Evolutionary conservation across 2,329 filamentous ascomycete genomes (phyloP).

Genomic region (Didymella pomorum): DNA sequence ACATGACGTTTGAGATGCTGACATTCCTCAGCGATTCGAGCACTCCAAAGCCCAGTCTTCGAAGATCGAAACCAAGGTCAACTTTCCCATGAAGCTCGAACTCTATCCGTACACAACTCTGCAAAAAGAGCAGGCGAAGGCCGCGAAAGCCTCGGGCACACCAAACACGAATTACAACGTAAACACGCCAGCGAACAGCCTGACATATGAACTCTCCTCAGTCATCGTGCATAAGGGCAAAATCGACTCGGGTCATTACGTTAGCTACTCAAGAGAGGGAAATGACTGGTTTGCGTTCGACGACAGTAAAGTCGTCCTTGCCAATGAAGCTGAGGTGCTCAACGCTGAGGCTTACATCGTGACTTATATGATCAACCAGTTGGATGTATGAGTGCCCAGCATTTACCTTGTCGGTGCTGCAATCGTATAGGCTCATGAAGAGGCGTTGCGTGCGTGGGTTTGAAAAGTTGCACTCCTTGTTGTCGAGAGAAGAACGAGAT

Average conservation of each 20-base stretch:
- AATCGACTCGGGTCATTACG: conserved; percentile 91
- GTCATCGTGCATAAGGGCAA: conserved; percentile 94
- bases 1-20: conserved; percentile 4
- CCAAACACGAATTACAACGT: conserved; percentile 43
- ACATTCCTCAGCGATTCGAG: conserved; percentile 69
- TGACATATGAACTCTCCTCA: conserved; percentile 85
- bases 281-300: conserved; percentile 96
- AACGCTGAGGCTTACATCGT: conserved; percentile 87
- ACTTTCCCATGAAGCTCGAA: conserved; percentile 86
- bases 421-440: no score
- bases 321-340: conserved; percentile 83
- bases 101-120: conserved; percentile 88
- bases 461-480: not conserved
- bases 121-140: conserved; percentile 48
- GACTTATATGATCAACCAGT: conserved; percentile 69
- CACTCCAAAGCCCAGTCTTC: conserved; percentile 77
- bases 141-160: conserved; percentile 49
- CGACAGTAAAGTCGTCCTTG: conserved; percentile 88
- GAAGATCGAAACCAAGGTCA: conserved; percentile 87
- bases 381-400: conserved; percentile 36
- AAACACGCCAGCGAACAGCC: conserved; percentile 57
- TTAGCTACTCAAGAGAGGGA: conserved; percentile 84
- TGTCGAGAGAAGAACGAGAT: not conserved
- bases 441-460: not conserved
- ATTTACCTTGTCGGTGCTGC: not conserved